Evolutionary conservation across 2,329 filamentous ascomycete species (phyloP).

Genomic region (Furcasterigmium furcatum): DNA sequence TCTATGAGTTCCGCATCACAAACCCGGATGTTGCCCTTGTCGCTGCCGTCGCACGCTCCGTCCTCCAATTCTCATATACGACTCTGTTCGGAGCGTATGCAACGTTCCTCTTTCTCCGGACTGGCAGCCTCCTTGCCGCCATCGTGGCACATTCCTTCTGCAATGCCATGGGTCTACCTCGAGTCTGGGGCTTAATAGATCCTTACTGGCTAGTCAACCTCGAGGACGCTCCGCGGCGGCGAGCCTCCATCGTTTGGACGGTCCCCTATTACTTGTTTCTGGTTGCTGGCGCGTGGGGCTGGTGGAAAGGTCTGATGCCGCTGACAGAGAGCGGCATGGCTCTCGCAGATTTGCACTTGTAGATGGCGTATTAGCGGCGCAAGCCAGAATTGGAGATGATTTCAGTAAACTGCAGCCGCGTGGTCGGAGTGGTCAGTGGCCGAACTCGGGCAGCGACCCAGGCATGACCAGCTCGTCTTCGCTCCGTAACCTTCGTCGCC

Average conservation of each 20-base stretch:
- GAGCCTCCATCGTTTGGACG: slow-evolving; percentile 55
- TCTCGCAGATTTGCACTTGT: slow-evolving; percentile 24
- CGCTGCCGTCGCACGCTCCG: slow-evolving; percentile 64
- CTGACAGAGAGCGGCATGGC: slow-evolving; percentile 64
- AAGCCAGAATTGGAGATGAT: too few species aligned
- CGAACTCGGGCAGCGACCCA: slow-evolving; percentile 36
- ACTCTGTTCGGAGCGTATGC: slow-evolving; percentile 92
- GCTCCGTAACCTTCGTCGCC: slow-evolving; percentile 31
- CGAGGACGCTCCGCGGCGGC: background rate
- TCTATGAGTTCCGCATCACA: slow-evolving; percentile 87
- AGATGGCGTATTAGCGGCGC: background rate
- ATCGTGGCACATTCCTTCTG: slow-evolving; percentile 83
- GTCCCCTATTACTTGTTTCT: slow-evolving; percentile 76
- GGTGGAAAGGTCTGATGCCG: slow-evolving; percentile 67
- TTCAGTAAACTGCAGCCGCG: too few species aligned
- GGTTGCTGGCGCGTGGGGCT: slow-evolving; percentile 66
- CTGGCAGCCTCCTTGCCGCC: slow-evolving; percentile 74
- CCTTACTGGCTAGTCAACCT: slow-evolving; percentile 33
- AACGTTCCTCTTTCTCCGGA: slow-evolving; percentile 83
- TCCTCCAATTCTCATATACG: slow-evolving; percentile 87
- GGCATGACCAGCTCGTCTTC: slow-evolving; percentile 42
- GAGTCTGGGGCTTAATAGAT: slow-evolving; percentile 77
- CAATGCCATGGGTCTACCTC: slow-evolving; percentile 86
- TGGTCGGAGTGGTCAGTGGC: background rate
- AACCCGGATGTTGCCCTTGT: slow-evolving; percentile 66